Conservation (phyloP, 2,329 filamentous ascomycete species). For the Cladosporium sp. region DNA sequence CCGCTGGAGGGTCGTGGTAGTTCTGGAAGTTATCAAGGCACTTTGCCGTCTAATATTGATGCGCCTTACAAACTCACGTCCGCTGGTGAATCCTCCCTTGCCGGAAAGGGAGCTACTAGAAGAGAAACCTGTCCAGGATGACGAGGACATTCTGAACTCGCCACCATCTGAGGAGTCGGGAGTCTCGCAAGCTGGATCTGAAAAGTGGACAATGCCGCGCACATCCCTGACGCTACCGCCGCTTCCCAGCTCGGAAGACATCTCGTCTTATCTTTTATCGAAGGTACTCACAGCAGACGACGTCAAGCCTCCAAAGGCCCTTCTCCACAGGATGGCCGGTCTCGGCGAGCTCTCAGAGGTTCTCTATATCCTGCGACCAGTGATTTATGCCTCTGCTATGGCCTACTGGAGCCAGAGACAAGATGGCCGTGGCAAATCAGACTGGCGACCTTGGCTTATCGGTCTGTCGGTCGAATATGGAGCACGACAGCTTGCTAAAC, state of each 20-base stretch:
- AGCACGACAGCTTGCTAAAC: slow-evolving; percentile 78
- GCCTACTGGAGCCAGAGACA: slow-evolving; percentile 59
- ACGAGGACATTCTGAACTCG: slow-evolving; percentile 45
- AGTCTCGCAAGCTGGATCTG: slow-evolving; percentile 41
- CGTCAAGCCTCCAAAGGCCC: slow-evolving; percentile 84
- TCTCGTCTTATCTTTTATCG: slow-evolving; percentile 81
- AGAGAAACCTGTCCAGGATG: slow-evolving; percentile 40
- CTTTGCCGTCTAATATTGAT: slow-evolving; percentile 78
- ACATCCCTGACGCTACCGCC: slow-evolving; percentile 83
- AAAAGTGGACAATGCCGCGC: slow-evolving; percentile 85
- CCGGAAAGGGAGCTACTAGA: slow-evolving; percentile 77
- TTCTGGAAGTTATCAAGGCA: slow-evolving; percentile 84
- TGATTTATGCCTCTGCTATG: slow-evolving; percentile 82
- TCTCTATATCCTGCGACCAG: slow-evolving; percentile 86
- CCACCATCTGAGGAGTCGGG: slow-evolving; percentile 42
- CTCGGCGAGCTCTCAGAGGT: slow-evolving; percentile 83
- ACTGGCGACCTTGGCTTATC: slow-evolving; percentile 89
- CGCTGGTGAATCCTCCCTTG: slow-evolving; percentile 77
- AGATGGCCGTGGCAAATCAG: slow-evolving; percentile 70
- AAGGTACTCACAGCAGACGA: slow-evolving; percentile 94
- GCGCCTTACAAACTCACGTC: slow-evolving; percentile 77
- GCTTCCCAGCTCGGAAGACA: slow-evolving; percentile 77
- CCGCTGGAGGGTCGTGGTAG: slow-evolving; percentile 82
- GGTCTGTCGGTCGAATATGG: slow-evolving; percentile 84
- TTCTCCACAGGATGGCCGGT: slow-evolving; percentile 74